Base-by-base conservation (phyloP, 2,329 filamentous ascomycete species). In the Sporothrix schenckii region DNA sequence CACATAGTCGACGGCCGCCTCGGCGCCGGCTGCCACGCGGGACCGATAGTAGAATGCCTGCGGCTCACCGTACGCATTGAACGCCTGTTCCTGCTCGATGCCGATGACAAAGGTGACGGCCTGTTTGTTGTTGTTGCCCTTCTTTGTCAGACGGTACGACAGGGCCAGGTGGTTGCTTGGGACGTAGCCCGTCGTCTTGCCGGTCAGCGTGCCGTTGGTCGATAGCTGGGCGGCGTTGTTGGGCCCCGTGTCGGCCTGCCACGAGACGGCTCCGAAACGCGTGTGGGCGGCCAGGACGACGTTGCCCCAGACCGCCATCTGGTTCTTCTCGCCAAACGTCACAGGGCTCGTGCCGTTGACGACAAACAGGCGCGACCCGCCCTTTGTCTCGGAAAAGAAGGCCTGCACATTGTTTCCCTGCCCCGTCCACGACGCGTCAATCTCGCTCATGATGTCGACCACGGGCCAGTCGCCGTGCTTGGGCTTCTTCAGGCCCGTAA, bases 371-470 rank as follows among this genome's bases (percentile, higher is more conserved):
- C 61, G 65, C 44, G 65, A 61, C 4, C 66, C 69, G 39, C 34
- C 44, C 34, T 47, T 47, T 4, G 65, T 71, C 56, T 71, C 39
- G 1, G 53, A 34, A 5, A 68, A 65, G 16, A 47, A 44, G 2
- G 66, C 65, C 47, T 68, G 66, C 9, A 67, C 56, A 4, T 60
- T 61, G 54, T 7, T 71, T 47, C n/a, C 68, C n/a, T 63, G 65
- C 16, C 76, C 77, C 1, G 77, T 79, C 78, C 79, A 80, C 0
- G 75, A 76, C 13, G 77, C 74, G 70, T 80, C 78, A 30, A 80
- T 76, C n/a, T 75, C 78, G 41, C 74, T 76, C 63, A 78, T 76
- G n/a, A 80, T 72, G 66, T 79, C 75, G 10, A 80, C 72, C 1
- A 68, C 66, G 71, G 68, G 13, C 56, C 49, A 14, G n/a, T 19